Evolutionary conservation across 2,329 filamentous ascomycete genomes (phyloP).

Genomic region (Calonectria hongkongensis): DNA sequence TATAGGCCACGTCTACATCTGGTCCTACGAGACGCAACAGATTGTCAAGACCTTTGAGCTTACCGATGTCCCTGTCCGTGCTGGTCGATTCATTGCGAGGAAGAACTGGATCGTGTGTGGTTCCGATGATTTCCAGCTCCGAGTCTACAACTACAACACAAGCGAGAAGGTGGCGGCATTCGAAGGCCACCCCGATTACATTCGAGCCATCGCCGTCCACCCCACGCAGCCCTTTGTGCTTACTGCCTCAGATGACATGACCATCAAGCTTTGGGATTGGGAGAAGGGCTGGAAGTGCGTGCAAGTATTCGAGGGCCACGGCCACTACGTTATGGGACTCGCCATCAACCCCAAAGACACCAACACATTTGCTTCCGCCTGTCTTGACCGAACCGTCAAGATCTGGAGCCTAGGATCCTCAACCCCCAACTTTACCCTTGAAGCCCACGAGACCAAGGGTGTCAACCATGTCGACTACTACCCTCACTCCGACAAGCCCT

Average conservation of each 20-base stretch:
- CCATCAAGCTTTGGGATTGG: slow-evolving; percentile 99
- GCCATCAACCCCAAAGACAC: slow-evolving; percentile 99
- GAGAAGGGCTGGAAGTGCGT: slow-evolving; percentile 99
- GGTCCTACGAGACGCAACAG: slow-evolving; percentile 97
- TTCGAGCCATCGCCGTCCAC: slow-evolving; percentile 96
- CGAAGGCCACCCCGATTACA: slow-evolving; percentile 98
- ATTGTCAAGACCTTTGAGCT: slow-evolving; percentile 99
- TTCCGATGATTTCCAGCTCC: slow-evolving; percentile 90
- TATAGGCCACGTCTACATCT: slow-evolving; percentile 96
- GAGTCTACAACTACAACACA: slow-evolving; percentile 99
- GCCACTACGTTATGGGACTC: slow-evolving; percentile 96
- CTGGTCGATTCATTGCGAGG: slow-evolving; percentile 94
- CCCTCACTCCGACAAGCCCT: slow-evolving; percentile 84
- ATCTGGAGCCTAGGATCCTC: slow-evolving; percentile 97
- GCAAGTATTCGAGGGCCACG: slow-evolving; percentile 96
- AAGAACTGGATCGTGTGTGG: slow-evolving; percentile 99
- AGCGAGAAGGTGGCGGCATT: slow-evolving; percentile 98
- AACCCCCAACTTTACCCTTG: slow-evolving; percentile 96
- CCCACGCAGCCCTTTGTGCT: slow-evolving; percentile 96
- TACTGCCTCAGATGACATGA: slow-evolving; percentile 98
- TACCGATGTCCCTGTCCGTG: slow-evolving; percentile 97
- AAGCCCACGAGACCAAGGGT: slow-evolving; percentile 97
- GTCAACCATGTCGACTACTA: slow-evolving; percentile 98
- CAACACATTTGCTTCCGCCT: slow-evolving; percentile 93
- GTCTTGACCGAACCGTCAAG: slow-evolving; percentile 96